Percentiles rank a stretch among this genome's conserved stretches.
Conservation (phyloP, 1,284 basidiomycete species). For the Leccinum angustisporum region DNA sequence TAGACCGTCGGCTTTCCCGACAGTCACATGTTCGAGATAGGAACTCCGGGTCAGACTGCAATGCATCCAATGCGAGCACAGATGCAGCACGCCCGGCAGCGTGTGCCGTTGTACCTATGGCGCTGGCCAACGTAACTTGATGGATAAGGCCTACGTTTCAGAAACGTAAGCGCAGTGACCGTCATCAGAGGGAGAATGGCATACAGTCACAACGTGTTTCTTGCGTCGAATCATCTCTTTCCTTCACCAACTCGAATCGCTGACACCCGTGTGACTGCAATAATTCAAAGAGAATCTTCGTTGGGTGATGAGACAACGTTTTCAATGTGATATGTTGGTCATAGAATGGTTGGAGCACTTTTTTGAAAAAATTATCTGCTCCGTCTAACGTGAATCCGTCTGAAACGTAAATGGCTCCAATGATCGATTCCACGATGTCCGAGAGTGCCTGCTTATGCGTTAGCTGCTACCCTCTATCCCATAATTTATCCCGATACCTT, state of each 20-base stretch:
- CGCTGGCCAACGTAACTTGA: slow-evolving; percentile 59
- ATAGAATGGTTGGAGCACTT: slow-evolving; percentile 70
- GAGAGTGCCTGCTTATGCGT: slow-evolving; percentile 54
- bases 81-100: slow-evolving; percentile 61
- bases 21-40: slow-evolving; percentile 66
- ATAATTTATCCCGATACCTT: slow-evolving; percentile 50
- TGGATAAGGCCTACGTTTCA: slow-evolving; percentile 59
- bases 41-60: slow-evolving; percentile 63
- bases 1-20: slow-evolving; percentile 38
- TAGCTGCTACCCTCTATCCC: slow-evolving; percentile 8
- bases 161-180: slow-evolving; percentile 14
- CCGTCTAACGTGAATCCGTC: slow-evolving; percentile 63
- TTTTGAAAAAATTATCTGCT: slow-evolving; percentile 62
- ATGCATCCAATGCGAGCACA: slow-evolving; percentile 57
- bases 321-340: slow-evolving; percentile 67
- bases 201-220: slow-evolving; percentile 50
- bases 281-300: slow-evolving; percentile 67
- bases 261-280: slow-evolving; percentile 70
- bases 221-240: slow-evolving; percentile 37
- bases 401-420: slow-evolving; percentile 75
- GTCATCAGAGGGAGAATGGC: slow-evolving; percentile 16
- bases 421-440: slow-evolving; percentile 73
- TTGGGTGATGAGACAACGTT: slow-evolving; percentile 72
- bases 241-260: slow-evolving; percentile 54
- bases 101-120: slow-evolving; percentile 46